Base-by-base conservation (phyloP, 345 rosid genomes). In the Salix viminalis region DNA sequence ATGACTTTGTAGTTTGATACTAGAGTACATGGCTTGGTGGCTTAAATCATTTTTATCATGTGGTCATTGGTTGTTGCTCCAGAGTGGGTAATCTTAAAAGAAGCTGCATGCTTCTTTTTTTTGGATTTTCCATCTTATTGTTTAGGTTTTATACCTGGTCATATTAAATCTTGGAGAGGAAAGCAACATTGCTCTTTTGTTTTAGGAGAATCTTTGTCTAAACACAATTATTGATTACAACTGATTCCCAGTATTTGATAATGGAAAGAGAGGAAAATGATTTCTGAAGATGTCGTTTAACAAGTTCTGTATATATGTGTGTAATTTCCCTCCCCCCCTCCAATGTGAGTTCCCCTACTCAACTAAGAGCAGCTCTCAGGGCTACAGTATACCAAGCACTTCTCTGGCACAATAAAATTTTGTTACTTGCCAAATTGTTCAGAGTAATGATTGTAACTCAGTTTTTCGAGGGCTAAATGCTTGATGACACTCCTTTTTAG, bases 401-500 rank as follows among this genome's bases (percentile, higher is more conserved):
- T 8, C 5, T 8, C 61, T 56, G 8, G 11, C 5, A 56, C 12
- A 7, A n/a, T 56, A 56, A 56, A 56, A 2, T 56, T n/a, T 56
- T 56, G 24, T 56, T 56, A 56, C 13, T 56, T 56, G 64, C 64
- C 64, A 58, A 58, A 58, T 23, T 58, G 28, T 64, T 26, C 21
- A 68, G 52, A 52, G 32, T 32, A 13, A 12, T 36, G 64, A 58
- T 9, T 56, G 62, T 58, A 58, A 58, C 64, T 54, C 60, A 10
- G 64, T n/a, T 23, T n/a, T 0, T 4, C 23, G 23, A 58, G 26
- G 62, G 14, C 64, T 58, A 58, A 58, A 23, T 58, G 64, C 64
- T 58, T 5, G 24, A 58, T 58, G 28, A 23, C 64, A 23, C 68
- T 80, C 41, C 65, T 77, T 64, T 89, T 77, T 72, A 96, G 99